Base-by-base conservation (phyloP, 306 rosid species). In the Acacia crassicarpa region DNA sequence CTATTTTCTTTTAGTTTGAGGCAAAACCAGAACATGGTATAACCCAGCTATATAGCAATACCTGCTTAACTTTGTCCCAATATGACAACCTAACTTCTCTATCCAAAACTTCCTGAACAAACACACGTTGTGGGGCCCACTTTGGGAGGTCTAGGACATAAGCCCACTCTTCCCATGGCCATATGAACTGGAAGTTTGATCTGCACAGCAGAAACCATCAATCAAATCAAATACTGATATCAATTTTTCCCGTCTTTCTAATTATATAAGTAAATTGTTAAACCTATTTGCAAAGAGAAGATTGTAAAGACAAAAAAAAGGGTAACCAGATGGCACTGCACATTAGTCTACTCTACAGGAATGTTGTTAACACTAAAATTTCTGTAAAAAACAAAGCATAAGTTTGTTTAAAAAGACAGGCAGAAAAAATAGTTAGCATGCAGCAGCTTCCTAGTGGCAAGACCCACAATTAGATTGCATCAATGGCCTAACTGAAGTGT, bases 121-220 rank as follows among this genome's bases (percentile, higher is more conserved):
- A 93, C 54, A 93, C 98, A 74, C 97, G 98, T 68, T 96, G 99
- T 25, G 99, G 99, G 46, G 99, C 99, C 98, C 99, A 96, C 83
- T 87, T 96, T 22, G 99, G 98, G 58, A 96, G 97, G 74, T 96
- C 98, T 71, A 96, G 72, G 79, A 93, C 99, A 82, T 84, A 82
- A 66, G 97, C 93, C 99, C 99, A 96, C 88, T 96, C 99, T 84
- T 93, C 97, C 99, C 99, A 96, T 38, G 97, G 99, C 99, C 99
- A 96, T 81, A 96, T 96, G 90, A 96, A 96, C 89, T 96, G 98
- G 68, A 96, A 96, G 83, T 96, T 96, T 80, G 99, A 92, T 81
- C 99, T 96, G 93, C 84, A 85, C 68, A 63, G 81, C 53, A 69
- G 65, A 82, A 76, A 78, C 67, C 79, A 77, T 82, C 59, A 79